Percentiles rank a stretch among this genome's conserved stretches.
Evolutionary conservation across 148 eudicot species (phyloP).

Genomic region (Cornus kousa): DNA sequence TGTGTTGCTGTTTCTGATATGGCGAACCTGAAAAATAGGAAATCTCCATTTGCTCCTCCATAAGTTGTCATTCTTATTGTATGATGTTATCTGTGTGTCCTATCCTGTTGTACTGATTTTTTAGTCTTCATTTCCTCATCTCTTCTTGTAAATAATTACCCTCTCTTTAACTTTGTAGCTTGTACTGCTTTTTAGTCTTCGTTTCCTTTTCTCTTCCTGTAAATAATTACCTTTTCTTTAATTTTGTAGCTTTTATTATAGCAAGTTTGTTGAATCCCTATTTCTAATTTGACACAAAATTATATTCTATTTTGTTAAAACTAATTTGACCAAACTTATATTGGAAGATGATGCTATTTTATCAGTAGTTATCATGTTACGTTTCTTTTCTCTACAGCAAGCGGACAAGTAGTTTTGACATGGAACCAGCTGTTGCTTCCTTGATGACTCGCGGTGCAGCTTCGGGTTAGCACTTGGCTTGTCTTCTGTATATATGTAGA

Average conservation of each 20-base stretch:
- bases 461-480: slow-evolving; percentile 26
- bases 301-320: background rate
- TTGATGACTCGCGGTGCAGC: slow-evolving; percentile 25
- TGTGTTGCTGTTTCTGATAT: too few species aligned
- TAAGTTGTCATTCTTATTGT: too few species aligned
- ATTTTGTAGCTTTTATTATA: background rate
- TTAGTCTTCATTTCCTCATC: background rate
- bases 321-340: background rate
- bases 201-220: background rate
- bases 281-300: background rate
- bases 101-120: too few species aligned
- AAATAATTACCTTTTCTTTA: background rate
- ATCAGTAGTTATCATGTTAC: background rate
- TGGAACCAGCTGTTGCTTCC: slow-evolving; percentile 33
- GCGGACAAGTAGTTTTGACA: slow-evolving; percentile 50
- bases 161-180: background rate
- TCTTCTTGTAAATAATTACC: background rate
- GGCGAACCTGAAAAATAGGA: too few species aligned
- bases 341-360: background rate
- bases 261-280: slow-evolving; percentile 5
- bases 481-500: background rate
- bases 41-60: too few species aligned
- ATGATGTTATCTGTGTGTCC: too few species aligned
- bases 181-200: background rate
- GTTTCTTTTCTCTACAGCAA: slow-evolving; percentile 27